phyloP scores from a whole-genome alignment of 2,329 filamentous ascomycete genomes.

The Cladophialophora bantiana region DNA sequence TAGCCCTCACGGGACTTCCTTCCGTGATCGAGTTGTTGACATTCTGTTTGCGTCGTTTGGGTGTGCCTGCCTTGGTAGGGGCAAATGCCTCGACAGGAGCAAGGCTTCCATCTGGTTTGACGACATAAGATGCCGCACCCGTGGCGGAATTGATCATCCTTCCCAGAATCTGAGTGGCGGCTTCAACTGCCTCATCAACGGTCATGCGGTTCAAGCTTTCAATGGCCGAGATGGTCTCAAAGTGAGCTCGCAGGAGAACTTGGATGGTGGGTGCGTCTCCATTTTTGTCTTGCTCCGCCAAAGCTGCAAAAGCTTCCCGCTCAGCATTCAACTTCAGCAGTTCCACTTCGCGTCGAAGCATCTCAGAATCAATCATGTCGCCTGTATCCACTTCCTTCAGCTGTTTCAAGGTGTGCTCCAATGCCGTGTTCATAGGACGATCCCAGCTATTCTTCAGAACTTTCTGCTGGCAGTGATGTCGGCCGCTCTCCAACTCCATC shows the following conservation, averaged over 20 bases:
- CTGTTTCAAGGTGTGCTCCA: slow-evolving; percentile 83
- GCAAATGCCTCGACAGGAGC: slow-evolving; percentile 66
- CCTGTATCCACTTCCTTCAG: slow-evolving; percentile 72
- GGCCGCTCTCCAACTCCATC: slow-evolving; percentile 84
- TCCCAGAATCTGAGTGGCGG: slow-evolving; percentile 77
- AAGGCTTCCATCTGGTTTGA: slow-evolving; percentile 83
- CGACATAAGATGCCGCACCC: slow-evolving; percentile 77
- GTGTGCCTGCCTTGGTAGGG: slow-evolving; percentile 75
- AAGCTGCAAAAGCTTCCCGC: slow-evolving; percentile 76
- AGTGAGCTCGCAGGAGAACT: slow-evolving; percentile 84
- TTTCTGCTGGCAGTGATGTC: slow-evolving; percentile 88
- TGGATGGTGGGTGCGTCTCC: slow-evolving; percentile 81
- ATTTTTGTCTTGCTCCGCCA: slow-evolving; percentile 83
- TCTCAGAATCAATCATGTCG: slow-evolving; percentile 73
- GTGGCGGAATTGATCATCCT: slow-evolving; percentile 80
- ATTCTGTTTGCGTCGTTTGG: slow-evolving; percentile 68
- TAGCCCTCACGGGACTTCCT: slow-evolving; percentile 57
- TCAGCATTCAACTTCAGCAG: slow-evolving; percentile 83
- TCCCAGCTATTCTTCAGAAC: slow-evolving; percentile 86
- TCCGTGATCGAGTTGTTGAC: slow-evolving; percentile 49
- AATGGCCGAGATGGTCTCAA: slow-evolving; percentile 86
- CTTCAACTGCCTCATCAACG: slow-evolving; percentile 80
- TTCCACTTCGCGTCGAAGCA: slow-evolving; percentile 81
- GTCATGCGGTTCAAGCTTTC: slow-evolving; percentile 81
- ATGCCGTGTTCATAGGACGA: slow-evolving; percentile 81